phyloP scores from a whole-genome alignment of 257 asterid species.

The Verbascum thapsus region DNA sequence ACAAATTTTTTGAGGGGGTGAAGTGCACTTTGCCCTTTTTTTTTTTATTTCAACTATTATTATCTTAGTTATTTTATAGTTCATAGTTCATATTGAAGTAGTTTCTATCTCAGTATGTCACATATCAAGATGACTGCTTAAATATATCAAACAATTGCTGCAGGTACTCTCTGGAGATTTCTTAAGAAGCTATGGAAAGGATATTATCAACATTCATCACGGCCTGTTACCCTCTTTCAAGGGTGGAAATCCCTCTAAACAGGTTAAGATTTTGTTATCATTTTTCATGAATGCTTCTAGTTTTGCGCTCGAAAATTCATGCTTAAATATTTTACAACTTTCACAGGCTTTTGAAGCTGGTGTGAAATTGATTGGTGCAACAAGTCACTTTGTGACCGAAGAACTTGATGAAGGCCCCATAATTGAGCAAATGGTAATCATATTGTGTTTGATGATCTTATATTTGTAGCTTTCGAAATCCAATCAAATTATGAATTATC shows the following conservation, averaged over 20 bases:
- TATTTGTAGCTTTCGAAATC: background rate
- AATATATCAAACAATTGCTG: slow-evolving; percentile 39
- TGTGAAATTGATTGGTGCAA: slow-evolving; percentile 93
- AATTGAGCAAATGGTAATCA: slow-evolving; percentile 89
- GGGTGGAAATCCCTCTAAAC: slow-evolving; percentile 91
- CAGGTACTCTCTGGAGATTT: slow-evolving; percentile 84
- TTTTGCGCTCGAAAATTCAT: slow-evolving; percentile 6
- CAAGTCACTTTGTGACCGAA: slow-evolving; percentile 90
- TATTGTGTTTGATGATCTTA: slow-evolving; percentile 19
- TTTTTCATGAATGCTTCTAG: slow-evolving; percentile 14
- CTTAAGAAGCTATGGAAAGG: slow-evolving; percentile 66
- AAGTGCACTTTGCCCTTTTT: too few species aligned
- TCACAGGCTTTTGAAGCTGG: slow-evolving; percentile 93
- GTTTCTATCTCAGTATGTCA: slow-evolving; percentile 13
- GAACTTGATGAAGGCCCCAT: slow-evolving; percentile 94
- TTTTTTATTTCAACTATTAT: too few species aligned
- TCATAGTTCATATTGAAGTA: background rate
- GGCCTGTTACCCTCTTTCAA: slow-evolving; percentile 95
- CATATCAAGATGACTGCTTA: slow-evolving; percentile 28
- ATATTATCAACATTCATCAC: slow-evolving; percentile 89
- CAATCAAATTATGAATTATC: background rate
- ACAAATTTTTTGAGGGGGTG: too few species aligned
- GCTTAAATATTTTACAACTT: slow-evolving; percentile 18
- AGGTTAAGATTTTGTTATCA: slow-evolving; percentile 48
- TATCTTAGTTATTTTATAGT: slow-evolving; percentile 4